phyloP scores from a whole-genome alignment of 1,139 yeast genomes.

The Geotrichum macrosporum region DNA sequence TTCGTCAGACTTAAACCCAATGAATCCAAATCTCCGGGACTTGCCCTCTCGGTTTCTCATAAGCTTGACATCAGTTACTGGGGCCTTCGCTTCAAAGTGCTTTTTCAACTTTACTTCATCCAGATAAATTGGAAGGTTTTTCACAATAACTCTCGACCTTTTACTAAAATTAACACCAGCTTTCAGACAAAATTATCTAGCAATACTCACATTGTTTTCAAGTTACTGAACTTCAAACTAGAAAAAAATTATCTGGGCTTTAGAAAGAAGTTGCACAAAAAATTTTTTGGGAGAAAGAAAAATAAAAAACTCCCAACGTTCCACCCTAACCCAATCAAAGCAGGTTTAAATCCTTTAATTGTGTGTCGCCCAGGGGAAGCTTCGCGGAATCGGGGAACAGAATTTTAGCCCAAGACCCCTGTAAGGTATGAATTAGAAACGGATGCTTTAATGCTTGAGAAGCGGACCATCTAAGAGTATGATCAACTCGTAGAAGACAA shows the following conservation, averaged over 20 bases:
- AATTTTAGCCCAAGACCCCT: constrained; percentile 25
- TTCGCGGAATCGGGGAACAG: constrained; percentile 5
- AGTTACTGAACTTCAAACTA: neutral
- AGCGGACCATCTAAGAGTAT: constrained; percentile 70
- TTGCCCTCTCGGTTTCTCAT: constrained; percentile 78
- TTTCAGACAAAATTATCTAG: neutral
- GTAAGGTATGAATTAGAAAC: constrained; percentile 24
- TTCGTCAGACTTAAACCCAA: constrained; percentile 67
- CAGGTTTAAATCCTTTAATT: constrained; percentile 12
- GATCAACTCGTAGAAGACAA: constrained; percentile 61
- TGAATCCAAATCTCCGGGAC: constrained; percentile 87
- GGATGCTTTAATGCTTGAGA: constrained; percentile 70
- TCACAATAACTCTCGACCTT: constrained; percentile 90
- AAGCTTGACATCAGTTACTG: constrained; percentile 81
- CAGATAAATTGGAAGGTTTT: constrained; percentile 78
- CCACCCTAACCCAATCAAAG: constrained; percentile 14
- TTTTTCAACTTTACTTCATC: constrained; percentile 69
- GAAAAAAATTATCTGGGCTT: neutral
- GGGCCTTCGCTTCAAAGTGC: constrained; percentile 47
- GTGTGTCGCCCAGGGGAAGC: constrained; percentile 10
- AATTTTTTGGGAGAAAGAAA: constrained; percentile 9
- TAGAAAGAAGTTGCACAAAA: neutral
- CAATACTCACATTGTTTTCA: constrained; percentile 7
- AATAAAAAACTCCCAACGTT: constrained; percentile 10
- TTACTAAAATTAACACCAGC: neutral